Evolutionary conservation across 169 alveolate species (phyloP).

Genomic region (Eimeria praecox): DNA sequence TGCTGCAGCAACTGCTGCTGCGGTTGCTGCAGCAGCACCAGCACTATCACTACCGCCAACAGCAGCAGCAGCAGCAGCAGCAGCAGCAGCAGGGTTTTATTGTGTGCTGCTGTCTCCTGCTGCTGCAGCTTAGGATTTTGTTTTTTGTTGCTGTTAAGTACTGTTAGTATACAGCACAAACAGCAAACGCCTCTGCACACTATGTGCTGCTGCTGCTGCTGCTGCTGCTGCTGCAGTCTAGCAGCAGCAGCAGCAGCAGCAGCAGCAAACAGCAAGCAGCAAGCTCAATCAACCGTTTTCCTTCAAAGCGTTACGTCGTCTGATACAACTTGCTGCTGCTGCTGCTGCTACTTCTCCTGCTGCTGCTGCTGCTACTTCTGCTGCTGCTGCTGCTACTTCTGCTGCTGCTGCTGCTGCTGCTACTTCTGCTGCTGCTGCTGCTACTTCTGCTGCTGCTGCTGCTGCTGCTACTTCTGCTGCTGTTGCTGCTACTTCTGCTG

Average conservation of each 20-base stretch:
- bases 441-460: too few relatives aligned
- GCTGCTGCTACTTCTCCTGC: neutral
- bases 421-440: too few relatives aligned
- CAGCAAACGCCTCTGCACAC: neutral
- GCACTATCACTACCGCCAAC: neutral
- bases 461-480: too few relatives aligned
- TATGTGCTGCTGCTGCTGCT: neutral
- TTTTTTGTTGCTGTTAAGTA: neutral
- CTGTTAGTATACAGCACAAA: neutral
- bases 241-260: neutral
- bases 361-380: too few relatives aligned
- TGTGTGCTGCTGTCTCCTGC: neutral
- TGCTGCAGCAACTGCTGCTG: too few relatives aligned
- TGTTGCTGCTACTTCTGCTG: too few relatives aligned
- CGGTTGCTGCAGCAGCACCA: too few relatives aligned
- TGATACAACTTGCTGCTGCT: neutral
- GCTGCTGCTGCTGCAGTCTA: too few relatives aligned
- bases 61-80: constrained; percentile 7
- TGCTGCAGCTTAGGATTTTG: neutral
- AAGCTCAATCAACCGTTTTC: too few relatives aligned
- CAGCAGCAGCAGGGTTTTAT: neutral
- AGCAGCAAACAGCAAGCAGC: neutral
- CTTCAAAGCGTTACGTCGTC: too few relatives aligned
- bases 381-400: too few relatives aligned
- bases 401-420: too few relatives aligned